A percentile compares a stretch with the other conserved stretches of the same genome.
Evolutionary conservation across 257 asterid species (phyloP).

Genomic region (Oldenlandia corymbosa): DNA sequence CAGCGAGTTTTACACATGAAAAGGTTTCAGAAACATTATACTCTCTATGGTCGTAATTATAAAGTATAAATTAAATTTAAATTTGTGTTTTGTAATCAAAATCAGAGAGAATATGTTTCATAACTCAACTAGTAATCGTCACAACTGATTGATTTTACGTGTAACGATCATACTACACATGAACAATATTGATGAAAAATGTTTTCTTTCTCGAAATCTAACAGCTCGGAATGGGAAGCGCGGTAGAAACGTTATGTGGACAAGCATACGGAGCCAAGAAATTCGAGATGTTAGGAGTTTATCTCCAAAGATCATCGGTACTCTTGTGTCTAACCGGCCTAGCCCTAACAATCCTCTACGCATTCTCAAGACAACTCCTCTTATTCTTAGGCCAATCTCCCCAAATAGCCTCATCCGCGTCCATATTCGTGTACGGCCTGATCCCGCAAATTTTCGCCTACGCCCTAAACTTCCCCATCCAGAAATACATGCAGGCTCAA

Average conservation of each 20-base stretch:
- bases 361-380: slow-evolving; percentile 12
- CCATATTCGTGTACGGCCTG: slow-evolving; percentile 14
- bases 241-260: slow-evolving; percentile 20
- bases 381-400: slow-evolving; percentile 14
- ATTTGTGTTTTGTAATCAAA: no score
- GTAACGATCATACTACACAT: no score
- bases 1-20: no score
- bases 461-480: slow-evolving; percentile 17
- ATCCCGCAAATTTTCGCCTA: slow-evolving; percentile 22
- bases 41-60: no score
- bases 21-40: no score
- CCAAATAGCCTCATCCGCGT: slow-evolving; percentile 9
- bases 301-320: slow-evolving; percentile 20
- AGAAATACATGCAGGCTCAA: slow-evolving; percentile 22
- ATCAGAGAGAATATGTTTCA: no score
- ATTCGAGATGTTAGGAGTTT: slow-evolving; percentile 19
- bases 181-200: no score
- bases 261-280: slow-evolving; percentile 22
- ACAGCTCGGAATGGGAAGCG: slow-evolving; percentile 27
- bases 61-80: no score
- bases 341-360: slow-evolving; percentile 9
- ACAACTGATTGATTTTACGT: no score
- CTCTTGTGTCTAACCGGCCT: slow-evolving; percentile 9
- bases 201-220: no score
- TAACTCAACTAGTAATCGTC: no score